Percentiles rank a stretch among this genome's conserved stretches.
These are phyloP conservation scores for Diaporthe sp. DNA, from an alignment of 2,329 filamentous ascomycete genomes.

Conservation along the genomic window DNA sequence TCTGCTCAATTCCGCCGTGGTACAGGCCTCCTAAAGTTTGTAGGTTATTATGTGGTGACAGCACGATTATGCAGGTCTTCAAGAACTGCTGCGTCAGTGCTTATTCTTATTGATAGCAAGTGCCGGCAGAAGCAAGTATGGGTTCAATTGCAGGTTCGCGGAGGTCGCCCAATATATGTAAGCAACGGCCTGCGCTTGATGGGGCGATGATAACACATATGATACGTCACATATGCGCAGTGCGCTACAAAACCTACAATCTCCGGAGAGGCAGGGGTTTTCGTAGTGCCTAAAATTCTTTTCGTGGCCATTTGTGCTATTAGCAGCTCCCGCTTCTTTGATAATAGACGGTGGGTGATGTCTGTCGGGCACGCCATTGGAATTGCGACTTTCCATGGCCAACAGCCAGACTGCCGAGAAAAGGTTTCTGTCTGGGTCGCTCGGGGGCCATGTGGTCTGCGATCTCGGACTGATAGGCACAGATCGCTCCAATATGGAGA, in stretches of 20 bases:
- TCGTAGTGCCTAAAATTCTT: not conserved
- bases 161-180: not conserved
- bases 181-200: not conserved
- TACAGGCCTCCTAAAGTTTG: not conserved
- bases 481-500: not conserved
- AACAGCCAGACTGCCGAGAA: not conserved
- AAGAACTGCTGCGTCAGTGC: not conserved
- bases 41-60: not conserved
- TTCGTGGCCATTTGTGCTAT: not conserved
- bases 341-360: not conserved
- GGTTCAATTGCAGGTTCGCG: not conserved
- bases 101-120: not conserved
- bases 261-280: not conserved
- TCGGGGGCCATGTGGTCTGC: not conserved
- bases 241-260: constrained; percentile 12
- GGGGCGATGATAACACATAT: not conserved
- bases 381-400: not conserved
- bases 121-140: not conserved
- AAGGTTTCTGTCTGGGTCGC: not conserved
- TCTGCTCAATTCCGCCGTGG: not conserved
- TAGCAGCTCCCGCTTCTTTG: not conserved
- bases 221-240: not conserved
- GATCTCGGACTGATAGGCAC: not conserved
- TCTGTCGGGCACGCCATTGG: not conserved
- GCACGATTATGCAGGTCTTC: not conserved